These are phyloP conservation scores for Emericellopsis terricola DNA, from an alignment of 495 filamentous ascomycete genomes.

Conservation along the genomic window DNA sequence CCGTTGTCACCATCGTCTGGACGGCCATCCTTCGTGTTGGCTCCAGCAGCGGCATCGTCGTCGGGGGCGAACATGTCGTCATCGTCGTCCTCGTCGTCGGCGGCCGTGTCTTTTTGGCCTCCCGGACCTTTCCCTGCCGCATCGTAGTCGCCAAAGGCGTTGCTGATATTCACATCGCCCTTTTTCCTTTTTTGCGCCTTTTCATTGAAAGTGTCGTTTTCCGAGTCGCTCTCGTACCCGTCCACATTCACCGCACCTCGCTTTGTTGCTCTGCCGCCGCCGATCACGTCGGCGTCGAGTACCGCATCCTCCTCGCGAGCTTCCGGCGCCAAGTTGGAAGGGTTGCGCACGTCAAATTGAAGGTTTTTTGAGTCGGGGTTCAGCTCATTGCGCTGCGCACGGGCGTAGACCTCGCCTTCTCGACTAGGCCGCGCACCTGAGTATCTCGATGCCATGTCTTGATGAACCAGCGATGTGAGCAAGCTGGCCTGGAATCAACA, in stretches of 20 bases:
- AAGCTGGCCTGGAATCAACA: not conserved
- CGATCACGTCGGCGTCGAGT: constrained; percentile 84
- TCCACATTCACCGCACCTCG: constrained; percentile 89
- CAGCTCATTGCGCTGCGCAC: constrained; percentile 41
- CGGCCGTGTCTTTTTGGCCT: constrained; percentile 12
- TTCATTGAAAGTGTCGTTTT: constrained; percentile 73
- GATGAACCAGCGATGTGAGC: constrained; percentile 1
- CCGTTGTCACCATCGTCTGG: constrained; percentile 36
- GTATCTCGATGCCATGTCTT: constrained; percentile 47
- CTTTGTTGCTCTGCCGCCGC: constrained; percentile 59
- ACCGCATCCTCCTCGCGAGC: constrained; percentile 57
- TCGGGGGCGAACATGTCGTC: constrained; percentile 88
- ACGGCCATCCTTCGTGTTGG: constrained; percentile 18
- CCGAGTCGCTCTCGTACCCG: constrained; percentile 89
- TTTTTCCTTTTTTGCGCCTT: constrained; percentile 38
- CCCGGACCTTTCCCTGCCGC: constrained; percentile 6
- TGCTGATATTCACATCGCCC: constrained; percentile 20
- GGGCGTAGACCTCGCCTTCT: constrained; percentile 59
- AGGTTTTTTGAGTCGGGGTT: constrained; percentile 57
- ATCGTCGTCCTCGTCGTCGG: constrained; percentile 46
- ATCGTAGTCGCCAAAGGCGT: constrained; percentile 26
- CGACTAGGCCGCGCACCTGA: constrained; percentile 63
- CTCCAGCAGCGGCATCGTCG: constrained; percentile 42
- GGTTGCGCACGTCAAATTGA: constrained; percentile 89
- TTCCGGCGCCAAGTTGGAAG: constrained; percentile 64